Evolutionary conservation across 1,284 basidiomycete genomes (phyloP).

Genomic region (Ustilago vetiveriae): DNA sequence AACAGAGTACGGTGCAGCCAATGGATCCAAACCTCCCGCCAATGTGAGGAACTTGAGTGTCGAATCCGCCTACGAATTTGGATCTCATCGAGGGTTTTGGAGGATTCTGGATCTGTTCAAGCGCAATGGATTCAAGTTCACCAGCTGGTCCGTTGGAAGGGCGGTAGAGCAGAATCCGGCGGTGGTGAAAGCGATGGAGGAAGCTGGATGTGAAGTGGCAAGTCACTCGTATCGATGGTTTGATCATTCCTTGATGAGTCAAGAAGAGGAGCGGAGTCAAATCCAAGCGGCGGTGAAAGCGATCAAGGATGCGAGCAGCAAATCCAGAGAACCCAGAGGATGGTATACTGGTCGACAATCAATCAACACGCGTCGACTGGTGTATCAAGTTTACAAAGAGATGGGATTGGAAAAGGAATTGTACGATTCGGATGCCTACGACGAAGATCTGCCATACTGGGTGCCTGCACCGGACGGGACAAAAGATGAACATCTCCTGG

Average conservation of each 20-base stretch:
- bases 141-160: conserved; percentile 66
- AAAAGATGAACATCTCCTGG: conserved; percentile 59
- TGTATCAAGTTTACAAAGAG: conserved; percentile 63
- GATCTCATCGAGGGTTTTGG: conserved; percentile 68
- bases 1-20: conserved; percentile 64
- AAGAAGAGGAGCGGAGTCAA: conserved; percentile 64
- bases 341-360: conserved; percentile 68
- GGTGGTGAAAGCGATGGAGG: conserved; percentile 62
- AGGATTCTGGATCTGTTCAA: conserved; percentile 67
- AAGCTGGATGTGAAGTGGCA: conserved; percentile 65
- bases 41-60: conserved; percentile 65
- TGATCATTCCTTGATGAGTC: conserved; percentile 63
- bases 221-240: conserved; percentile 68
- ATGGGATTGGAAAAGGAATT: conserved; percentile 51
- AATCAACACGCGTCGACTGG: conserved; percentile 60
- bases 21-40: conserved; percentile 34
- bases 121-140: conserved; percentile 61
- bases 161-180: conserved; percentile 67
- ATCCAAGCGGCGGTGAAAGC: conserved; percentile 64
- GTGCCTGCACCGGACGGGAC: conserved; percentile 60
- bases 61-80: conserved; percentile 68
- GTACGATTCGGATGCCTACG: conserved; percentile 65
- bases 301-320: conserved; percentile 60
- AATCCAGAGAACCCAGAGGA: conserved; percentile 59
- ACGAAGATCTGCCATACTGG: conserved; percentile 69